phyloP scores from a whole-genome alignment of 202 grass and related monocot species.

The Carex sylvatica region DNA sequence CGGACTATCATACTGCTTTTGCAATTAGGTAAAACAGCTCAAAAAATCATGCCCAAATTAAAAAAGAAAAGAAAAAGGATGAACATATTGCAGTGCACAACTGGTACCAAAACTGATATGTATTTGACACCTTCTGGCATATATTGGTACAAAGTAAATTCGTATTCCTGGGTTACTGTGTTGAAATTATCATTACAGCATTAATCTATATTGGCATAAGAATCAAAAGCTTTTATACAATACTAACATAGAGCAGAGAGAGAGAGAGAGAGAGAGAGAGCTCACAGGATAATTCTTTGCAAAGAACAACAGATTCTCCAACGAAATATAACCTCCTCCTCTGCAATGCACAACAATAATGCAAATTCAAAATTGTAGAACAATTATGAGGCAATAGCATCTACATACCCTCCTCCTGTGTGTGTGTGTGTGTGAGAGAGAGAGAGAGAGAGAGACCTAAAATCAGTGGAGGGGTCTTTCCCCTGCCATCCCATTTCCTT shows the following conservation, averaged over 20 bases:
- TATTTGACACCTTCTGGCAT: background rate
- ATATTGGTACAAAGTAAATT: background rate
- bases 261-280: conserved; percentile 31
- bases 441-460: conserved; percentile 52
- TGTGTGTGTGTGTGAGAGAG: conserved; percentile 1
- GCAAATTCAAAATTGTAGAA: conserved; percentile 19
- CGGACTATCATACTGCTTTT: background rate
- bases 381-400: conserved; percentile 8
- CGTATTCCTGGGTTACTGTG: background rate
- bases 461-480: conserved; percentile 99
- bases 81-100: background rate
- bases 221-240: background rate
- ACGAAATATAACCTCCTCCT: conserved; percentile 97
- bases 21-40: background rate
- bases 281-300: conserved; percentile 82
- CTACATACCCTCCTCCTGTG: background rate
- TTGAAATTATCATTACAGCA: conserved; percentile 6
- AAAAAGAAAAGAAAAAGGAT: background rate
- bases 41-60: background rate
- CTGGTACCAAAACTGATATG: conserved; percentile 2
- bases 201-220: background rate
- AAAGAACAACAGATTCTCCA: conserved; percentile 95
- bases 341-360: conserved; percentile 42
- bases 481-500: conserved; percentile 99
- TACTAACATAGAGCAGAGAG: background rate